Conservation (phyloP, 352 stramenopile genomes). For the Phytophthora hybrid region DNA sequence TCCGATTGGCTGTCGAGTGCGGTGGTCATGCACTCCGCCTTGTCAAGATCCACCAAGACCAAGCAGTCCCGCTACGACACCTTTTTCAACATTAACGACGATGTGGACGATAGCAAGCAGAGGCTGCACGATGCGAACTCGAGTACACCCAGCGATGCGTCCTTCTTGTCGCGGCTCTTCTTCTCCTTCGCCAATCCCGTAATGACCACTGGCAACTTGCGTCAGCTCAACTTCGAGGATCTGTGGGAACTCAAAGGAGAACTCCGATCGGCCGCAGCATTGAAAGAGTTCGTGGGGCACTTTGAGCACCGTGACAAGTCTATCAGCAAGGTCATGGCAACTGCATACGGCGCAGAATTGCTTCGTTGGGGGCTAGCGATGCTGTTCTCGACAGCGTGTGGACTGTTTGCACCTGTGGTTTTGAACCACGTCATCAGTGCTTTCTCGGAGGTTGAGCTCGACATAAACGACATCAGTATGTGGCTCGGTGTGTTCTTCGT, state of each 20-base stretch:
- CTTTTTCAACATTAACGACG: slow-evolving; percentile 15
- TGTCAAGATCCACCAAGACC: slow-evolving; percentile 15
- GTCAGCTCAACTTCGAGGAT: slow-evolving; percentile 51
- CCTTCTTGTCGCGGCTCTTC: slow-evolving; percentile 41
- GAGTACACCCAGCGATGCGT: slow-evolving; percentile 19
- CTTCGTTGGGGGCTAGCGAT: slow-evolving; percentile 37
- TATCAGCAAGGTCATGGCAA: slow-evolving; percentile 36
- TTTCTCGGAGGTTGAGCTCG: slow-evolving; percentile 33
- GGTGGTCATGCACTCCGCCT: slow-evolving; percentile 19
- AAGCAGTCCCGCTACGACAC: slow-evolving; percentile 31
- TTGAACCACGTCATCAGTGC: slow-evolving; percentile 56
- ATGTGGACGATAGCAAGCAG: slow-evolving; percentile 18
- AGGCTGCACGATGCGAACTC: slow-evolving; percentile 1
- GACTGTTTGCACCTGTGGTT: slow-evolving; percentile 53
- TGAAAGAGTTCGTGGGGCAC: slow-evolving; percentile 34
- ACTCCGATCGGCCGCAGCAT: slow-evolving; percentile 36
- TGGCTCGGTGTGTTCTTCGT: slow-evolving; percentile 64
- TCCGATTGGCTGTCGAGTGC: neutral
- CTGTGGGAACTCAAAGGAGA: slow-evolving; percentile 50
- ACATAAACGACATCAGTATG: slow-evolving; percentile 30
- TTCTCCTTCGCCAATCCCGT: slow-evolving; percentile 58
- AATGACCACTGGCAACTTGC: slow-evolving; percentile 50
- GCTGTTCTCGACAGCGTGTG: slow-evolving; percentile 43
- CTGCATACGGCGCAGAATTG: slow-evolving; percentile 39
- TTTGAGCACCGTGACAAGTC: slow-evolving; percentile 32